These are phyloP conservation scores for Pseudogymnoascus sp. DNA, from an alignment of 2,329 filamentous ascomycete species.

Conservation along the genomic window DNA sequence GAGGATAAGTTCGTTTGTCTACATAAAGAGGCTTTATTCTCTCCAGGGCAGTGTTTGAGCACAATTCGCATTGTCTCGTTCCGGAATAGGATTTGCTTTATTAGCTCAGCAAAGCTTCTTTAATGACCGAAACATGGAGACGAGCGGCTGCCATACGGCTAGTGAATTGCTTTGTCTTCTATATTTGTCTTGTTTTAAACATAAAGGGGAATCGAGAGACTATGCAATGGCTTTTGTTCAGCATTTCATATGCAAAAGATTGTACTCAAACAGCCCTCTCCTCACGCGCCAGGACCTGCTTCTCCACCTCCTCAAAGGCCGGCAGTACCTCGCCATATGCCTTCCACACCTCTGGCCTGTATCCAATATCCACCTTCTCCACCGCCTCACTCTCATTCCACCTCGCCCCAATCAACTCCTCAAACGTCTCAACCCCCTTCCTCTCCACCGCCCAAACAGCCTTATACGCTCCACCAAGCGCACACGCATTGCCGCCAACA, in stretches of 20 bases:
- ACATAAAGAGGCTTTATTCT: not conserved
- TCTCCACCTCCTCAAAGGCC: constrained; percentile 72
- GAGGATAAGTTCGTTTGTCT: not conserved
- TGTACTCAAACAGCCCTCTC: constrained; percentile 13
- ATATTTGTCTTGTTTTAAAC: not conserved
- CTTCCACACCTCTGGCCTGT: constrained; percentile 66
- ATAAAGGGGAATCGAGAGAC: not conserved
- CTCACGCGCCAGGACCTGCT: constrained; percentile 47
- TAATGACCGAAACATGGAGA: not conserved
- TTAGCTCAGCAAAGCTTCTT: not conserved
- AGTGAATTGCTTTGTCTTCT: not conserved
- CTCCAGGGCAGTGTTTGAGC: not conserved
- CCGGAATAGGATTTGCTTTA: not conserved
- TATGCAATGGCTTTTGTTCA: not conserved
- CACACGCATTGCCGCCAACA: constrained; percentile 91
- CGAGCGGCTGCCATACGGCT: not conserved
- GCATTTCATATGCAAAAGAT: not conserved
- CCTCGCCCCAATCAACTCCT: constrained; percentile 72
- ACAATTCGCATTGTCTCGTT: not conserved
- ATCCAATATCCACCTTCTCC: constrained; percentile 75
- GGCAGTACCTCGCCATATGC: constrained; percentile 69
- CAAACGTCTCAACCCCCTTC: constrained; percentile 64
- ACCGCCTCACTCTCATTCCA: constrained; percentile 85
- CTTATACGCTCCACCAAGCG: constrained; percentile 89
- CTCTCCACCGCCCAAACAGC: constrained; percentile 86